These are phyloP conservation scores for Chondrus crispus DNA, from an alignment of 23 red algal genomes.

Conservation along the genomic window DNA sequence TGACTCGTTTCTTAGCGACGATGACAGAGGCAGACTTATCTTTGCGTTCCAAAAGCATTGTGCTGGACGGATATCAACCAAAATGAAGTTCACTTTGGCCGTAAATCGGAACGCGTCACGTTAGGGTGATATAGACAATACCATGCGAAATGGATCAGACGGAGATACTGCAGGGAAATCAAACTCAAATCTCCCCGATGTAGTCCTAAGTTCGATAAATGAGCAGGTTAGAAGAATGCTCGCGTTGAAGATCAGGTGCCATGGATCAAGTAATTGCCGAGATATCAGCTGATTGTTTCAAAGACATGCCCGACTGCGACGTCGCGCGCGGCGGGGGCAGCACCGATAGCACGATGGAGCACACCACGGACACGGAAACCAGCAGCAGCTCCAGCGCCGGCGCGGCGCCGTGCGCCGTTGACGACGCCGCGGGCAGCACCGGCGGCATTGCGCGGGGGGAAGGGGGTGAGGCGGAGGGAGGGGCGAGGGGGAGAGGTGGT, in stretches of 20 bases:
- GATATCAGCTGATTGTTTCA: slow-evolving; percentile 3
- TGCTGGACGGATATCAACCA: slow-evolving; percentile 11
- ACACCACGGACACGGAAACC: no score
- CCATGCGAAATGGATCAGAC: background rate
- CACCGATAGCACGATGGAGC: no score
- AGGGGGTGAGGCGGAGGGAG: no score
- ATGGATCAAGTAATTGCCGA: slow-evolving; percentile 52
- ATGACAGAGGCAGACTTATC: slow-evolving; percentile 43
- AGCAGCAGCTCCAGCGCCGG: no score
- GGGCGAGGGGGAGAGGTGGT: no score
- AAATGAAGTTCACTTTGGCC: background rate
- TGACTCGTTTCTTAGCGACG: slow-evolving; percentile 45
- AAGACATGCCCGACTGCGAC: no score
- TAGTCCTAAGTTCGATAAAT: slow-evolving; percentile 24
- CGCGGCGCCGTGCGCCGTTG: no score
- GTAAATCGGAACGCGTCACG: background rate
- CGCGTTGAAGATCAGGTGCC: slow-evolving; percentile 39
- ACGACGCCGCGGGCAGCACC: no score
- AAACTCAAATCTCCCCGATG: slow-evolving; percentile 27
- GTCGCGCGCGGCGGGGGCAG: no score
- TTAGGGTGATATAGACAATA: no score
- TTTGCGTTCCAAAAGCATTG: slow-evolving; percentile 50
- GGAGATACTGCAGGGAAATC: background rate
- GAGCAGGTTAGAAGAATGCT: slow-evolving; percentile 40
- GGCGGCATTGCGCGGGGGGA: no score